phyloP scores from a whole-genome alignment of 495 filamentous ascomycete species.

The Elasticomyces elasticus region DNA sequence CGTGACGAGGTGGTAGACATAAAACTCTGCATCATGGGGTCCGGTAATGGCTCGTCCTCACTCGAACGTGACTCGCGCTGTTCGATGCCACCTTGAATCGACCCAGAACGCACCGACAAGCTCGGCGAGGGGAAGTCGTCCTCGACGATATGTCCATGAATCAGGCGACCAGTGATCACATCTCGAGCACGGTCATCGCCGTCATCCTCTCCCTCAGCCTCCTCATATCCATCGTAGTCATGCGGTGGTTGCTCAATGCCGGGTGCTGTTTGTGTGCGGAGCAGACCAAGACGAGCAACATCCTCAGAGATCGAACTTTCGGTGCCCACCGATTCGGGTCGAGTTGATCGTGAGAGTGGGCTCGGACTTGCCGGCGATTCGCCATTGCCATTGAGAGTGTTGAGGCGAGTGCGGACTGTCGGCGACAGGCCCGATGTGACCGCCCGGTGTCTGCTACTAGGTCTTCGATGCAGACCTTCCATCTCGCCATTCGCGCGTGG shows the following conservation, averaged over 20 bases:
- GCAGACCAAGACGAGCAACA: not conserved
- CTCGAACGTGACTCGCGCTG: slow-evolving; percentile 27
- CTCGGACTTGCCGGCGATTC: slow-evolving; percentile 16
- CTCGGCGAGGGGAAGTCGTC: slow-evolving; percentile 78
- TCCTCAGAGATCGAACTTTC: slow-evolving; percentile 1
- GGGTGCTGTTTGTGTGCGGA: slow-evolving; percentile 3
- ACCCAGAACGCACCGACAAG: slow-evolving; percentile 52
- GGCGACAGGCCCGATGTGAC: not conserved
- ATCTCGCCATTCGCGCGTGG: not conserved
- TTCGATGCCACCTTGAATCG: slow-evolving; percentile 39
- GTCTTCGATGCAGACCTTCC: not conserved
- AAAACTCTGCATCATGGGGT: slow-evolving; percentile 57
- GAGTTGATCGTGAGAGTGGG: slow-evolving; percentile 14
- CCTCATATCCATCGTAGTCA: slow-evolving; percentile 19
- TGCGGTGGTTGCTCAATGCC: slow-evolving; percentile 10
- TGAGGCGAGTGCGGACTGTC: slow-evolving; percentile 1
- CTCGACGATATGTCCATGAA: slow-evolving; percentile 94
- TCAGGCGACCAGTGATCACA: slow-evolving; percentile 80
- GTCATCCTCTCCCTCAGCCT: slow-evolving; percentile 49
- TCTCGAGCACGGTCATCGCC: slow-evolving; percentile 79
- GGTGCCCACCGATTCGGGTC: slow-evolving; percentile 3
- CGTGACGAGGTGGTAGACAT: slow-evolving; percentile 46
- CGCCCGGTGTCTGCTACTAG: not conserved
- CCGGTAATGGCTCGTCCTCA: slow-evolving; percentile 37
- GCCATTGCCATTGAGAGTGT: not conserved